Evolutionary conservation across 1,139 yeast species (phyloP).

Genomic region (Groenewaldozyma auringiensis): DNA sequence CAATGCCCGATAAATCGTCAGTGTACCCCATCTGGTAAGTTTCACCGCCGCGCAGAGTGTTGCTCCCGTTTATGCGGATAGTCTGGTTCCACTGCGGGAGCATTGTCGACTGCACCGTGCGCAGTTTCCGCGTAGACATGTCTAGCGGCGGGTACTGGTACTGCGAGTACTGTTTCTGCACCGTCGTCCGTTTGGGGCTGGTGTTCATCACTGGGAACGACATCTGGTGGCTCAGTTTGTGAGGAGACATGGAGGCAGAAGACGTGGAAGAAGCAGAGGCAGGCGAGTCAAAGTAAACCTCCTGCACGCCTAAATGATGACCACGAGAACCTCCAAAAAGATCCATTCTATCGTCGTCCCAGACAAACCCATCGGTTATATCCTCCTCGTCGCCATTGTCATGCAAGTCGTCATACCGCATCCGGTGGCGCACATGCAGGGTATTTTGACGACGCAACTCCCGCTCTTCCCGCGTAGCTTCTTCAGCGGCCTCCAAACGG

Average conservation of each 20-base stretch:
- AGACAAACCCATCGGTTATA: constrained; percentile 22
- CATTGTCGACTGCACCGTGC: neutral
- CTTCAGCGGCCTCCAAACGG: constrained; percentile 2
- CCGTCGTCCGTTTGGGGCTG: neutral
- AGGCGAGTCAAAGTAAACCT: neutral
- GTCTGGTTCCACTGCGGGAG: neutral
- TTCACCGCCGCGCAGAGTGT: neutral
- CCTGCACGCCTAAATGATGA: too few species aligned
- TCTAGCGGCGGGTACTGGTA: neutral
- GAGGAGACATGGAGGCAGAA: neutral
- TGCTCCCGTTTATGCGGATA: neutral
- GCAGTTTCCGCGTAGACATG: neutral
- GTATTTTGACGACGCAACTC: neutral
- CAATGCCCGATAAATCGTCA: neutral
- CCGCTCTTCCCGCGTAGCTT: constrained; percentile 14
- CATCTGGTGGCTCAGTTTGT: neutral
- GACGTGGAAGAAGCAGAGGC: neutral
- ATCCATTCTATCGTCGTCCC: constrained; percentile 7
- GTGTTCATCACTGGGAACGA: neutral
- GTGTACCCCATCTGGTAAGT: neutral
- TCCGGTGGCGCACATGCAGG: neutral
- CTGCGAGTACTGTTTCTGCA: neutral
- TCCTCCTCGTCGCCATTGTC: constrained; percentile 12
- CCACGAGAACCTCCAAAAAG: too few species aligned
- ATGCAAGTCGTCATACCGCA: neutral